Conservation (phyloP, 768 basidiomycete species). For the Ramaria sp. region DNA sequence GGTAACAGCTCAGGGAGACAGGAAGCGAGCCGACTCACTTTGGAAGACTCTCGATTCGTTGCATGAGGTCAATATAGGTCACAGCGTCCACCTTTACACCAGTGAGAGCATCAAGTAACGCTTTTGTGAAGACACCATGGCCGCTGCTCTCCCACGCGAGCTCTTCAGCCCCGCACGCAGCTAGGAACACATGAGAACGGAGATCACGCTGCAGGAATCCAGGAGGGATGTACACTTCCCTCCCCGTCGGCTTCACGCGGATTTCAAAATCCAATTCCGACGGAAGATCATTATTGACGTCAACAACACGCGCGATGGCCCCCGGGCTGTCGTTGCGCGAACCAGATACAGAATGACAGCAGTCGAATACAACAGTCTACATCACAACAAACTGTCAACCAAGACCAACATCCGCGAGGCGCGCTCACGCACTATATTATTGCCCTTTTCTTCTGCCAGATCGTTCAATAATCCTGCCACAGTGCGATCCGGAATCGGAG, state of each 20-base stretch:
- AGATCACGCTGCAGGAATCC: background rate
- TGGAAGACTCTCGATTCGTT: background rate
- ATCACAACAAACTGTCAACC: background rate
- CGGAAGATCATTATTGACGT: background rate
- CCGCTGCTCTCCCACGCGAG: conserved; percentile 21
- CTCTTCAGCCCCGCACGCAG: conserved; percentile 30
- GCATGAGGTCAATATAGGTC: conserved; percentile 26
- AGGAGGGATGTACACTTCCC: background rate
- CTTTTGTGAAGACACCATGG: conserved; percentile 24
- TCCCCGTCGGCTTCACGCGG: too few species aligned
- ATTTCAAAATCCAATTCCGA: background rate
- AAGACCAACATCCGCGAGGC: background rate
- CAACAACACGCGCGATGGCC: too few species aligned
- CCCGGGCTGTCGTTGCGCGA: conserved; percentile 14
- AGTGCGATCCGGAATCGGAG: conserved; percentile 31
- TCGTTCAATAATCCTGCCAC: conserved; percentile 27
- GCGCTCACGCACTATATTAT: conserved; percentile 29
- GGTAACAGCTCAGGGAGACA: background rate
- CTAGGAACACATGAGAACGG: conserved; percentile 23
- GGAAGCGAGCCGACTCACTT: background rate
- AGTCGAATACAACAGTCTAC: conserved; percentile 39
- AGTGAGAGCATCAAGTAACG: conserved; percentile 19
- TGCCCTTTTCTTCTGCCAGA: conserved; percentile 28
- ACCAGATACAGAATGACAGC: conserved; percentile 32
- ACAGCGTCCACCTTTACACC: conserved; percentile 15